Evolutionary conservation across 805 yeast species (phyloP).

Genomic region (Barnettozyma californica): DNA sequence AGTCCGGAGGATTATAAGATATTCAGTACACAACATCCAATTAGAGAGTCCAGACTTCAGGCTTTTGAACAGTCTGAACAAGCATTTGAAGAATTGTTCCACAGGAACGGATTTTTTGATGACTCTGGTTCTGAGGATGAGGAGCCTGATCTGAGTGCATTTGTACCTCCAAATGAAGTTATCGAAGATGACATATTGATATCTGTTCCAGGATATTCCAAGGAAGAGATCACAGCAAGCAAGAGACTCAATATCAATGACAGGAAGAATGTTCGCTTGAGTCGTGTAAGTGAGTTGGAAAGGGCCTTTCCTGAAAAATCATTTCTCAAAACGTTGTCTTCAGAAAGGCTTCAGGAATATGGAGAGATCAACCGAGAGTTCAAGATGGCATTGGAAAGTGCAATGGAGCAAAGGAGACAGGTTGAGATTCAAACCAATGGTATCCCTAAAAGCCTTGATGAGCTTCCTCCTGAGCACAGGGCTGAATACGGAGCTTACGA

Average conservation of each 20-base stretch:
- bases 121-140: conserved; percentile 26
- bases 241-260: conserved; percentile 21
- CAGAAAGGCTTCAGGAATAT: conserved; percentile 17
- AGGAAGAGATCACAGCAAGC: conserved; percentile 23
- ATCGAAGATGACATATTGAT: conserved; percentile 22
- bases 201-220: conserved; percentile 24
- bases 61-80: conserved; percentile 23
- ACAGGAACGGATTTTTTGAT: conserved; percentile 13
- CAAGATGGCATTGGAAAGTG: not conserved
- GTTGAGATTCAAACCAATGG: not conserved
- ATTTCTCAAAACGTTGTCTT: conserved; percentile 14
- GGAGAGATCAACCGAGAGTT: conserved; percentile 16
- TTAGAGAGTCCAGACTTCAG: conserved; percentile 22
- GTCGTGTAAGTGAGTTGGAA: conserved; percentile 20
- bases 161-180: conserved; percentile 14
- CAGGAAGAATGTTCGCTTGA: conserved; percentile 21
- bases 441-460: not conserved
- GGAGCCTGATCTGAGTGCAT: conserved; percentile 22
- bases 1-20: conserved; percentile 22
- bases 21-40: conserved; percentile 20
- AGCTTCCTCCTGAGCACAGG: not conserved
- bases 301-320: conserved; percentile 16
- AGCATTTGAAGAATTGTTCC: conserved; percentile 22
- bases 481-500: not conserved
- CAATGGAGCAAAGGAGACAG: not conserved